These are phyloP conservation scores for Anisodus acutangulus DNA, from an alignment of 257 asterid genomes.

Conservation along the genomic window DNA sequence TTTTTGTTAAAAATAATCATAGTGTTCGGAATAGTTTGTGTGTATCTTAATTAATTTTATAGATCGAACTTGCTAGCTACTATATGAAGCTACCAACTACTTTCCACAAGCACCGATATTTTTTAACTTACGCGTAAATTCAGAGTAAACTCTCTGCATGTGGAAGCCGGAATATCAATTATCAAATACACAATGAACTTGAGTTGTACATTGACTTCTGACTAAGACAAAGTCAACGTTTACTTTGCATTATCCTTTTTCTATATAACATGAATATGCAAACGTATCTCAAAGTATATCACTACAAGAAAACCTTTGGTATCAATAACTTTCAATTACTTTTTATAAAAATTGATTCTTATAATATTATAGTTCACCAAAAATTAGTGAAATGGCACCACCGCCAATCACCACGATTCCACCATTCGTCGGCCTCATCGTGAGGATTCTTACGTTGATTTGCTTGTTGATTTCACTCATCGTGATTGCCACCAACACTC, in stretches of 20 bases:
- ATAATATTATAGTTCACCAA: background rate
- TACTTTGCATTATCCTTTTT: background rate
- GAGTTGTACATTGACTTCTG: background rate
- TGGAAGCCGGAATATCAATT: background rate
- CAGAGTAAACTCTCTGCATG: background rate
- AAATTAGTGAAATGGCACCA: conserved; percentile 42
- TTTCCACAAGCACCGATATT: background rate
- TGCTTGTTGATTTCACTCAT: conserved; percentile 47
- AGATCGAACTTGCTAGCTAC: background rate
- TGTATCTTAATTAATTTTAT: background rate
- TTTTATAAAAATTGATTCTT: background rate
- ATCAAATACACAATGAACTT: background rate
- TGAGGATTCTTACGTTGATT: conserved; percentile 47
- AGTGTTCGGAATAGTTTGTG: no score
- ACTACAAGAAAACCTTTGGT: background rate
- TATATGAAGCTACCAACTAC: background rate
- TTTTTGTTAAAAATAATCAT: no score
- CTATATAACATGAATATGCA: background rate
- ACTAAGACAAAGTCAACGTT: background rate
- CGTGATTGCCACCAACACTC: conserved; percentile 43
- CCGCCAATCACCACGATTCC: conserved; percentile 39
- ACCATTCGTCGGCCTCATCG: conserved; percentile 42
- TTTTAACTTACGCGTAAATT: background rate
- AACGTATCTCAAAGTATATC: background rate
- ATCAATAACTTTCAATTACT: background rate